A percentile compares a stretch with the other conserved stretches of the same genome.
Evolutionary conservation across 1,284 basidiomycete species (phyloP).

Genomic region (Lentinula novae-zelandiae): DNA sequence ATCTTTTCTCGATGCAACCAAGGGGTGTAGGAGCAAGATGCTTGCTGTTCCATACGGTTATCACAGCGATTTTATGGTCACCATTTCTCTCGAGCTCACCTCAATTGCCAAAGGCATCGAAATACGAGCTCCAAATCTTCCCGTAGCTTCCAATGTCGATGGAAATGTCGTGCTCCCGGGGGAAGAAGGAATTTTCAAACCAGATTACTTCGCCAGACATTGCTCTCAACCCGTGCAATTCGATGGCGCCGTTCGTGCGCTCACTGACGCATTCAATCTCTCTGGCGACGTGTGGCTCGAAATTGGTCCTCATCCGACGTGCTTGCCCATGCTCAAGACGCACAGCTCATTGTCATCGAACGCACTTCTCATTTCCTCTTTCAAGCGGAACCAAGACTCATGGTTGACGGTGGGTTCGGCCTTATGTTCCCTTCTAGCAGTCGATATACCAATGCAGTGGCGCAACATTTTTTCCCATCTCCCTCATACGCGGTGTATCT

Average conservation of each 20-base stretch:
- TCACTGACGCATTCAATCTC: conserved; percentile 28
- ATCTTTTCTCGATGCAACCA: conserved; percentile 31
- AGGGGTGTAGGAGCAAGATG: conserved; percentile 35
- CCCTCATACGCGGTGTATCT: conserved; percentile 34
- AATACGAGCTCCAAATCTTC: conserved; percentile 45
- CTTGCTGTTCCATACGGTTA: conserved; percentile 59
- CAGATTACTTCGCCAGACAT: conserved; percentile 56
- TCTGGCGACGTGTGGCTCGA: conserved; percentile 55
- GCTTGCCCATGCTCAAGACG: conserved; percentile 51
- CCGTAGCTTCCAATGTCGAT: conserved; percentile 55
- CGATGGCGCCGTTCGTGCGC: conserved; percentile 39
- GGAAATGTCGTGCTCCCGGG: conserved; percentile 52
- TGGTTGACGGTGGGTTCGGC: conserved; percentile 42
- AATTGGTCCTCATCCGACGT: conserved; percentile 57
- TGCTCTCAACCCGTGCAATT: conserved; percentile 61
- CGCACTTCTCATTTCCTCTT: conserved; percentile 40
- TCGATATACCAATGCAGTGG: conserved; percentile 45
- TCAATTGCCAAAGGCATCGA: conserved; percentile 32
- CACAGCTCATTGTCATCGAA: conserved; percentile 30
- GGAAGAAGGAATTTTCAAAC: conserved; percentile 42
- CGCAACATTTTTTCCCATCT: conserved; percentile 49
- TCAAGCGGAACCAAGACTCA: conserved; percentile 41
- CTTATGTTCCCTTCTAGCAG: conserved; percentile 47
- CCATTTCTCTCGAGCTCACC: conserved; percentile 46
- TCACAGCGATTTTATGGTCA: conserved; percentile 60